Base-by-base conservation (phyloP, 345 rosid genomes). In the Eutrema japonicum region DNA sequence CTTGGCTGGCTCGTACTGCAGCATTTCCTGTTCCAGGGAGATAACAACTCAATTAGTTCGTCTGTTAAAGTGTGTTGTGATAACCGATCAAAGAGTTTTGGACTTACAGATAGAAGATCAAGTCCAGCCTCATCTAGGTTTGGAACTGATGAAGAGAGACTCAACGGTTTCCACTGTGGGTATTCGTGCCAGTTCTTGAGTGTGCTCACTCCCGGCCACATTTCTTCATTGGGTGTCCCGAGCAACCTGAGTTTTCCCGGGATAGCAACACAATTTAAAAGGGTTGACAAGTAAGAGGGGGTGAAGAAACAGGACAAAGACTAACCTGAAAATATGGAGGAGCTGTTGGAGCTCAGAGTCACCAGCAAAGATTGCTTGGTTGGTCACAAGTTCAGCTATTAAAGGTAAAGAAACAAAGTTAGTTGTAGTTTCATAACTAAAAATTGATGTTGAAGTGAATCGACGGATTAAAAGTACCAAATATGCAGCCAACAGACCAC, bases 151-250 rank as follows among this genome's bases (percentile, higher is more conserved):
- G 90, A 53, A 32, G 90, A 82, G 68, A 95, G 78, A 53, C 69
- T 80, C 59, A 87, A 87, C 11, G 94, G 85, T 42, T 76, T 92
- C 99, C 99, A 95, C 41, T 90, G 93, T 3, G 99, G 97, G 78
- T 95, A 95, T 78, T 88, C 99, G 33, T 95, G 99, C 99, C 99
- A 95, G 85, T 95, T 90, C 84, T 85, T 73, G 70, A 95, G 83
- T 41, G 77, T 77, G 82, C 93, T 85, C 14, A 95, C 96, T 60
- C 96, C 99, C 2, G 99, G 98, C 99, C 99, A 95, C 72, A 90
- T 66, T 64, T 81, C 32, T 71, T 95, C 98, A 79, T 92, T 87
- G 16, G 99, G 99, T 56, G 99, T 92, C 37, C 99, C 98, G 11
- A 95, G 67, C 74, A 92, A 78, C 90, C 98, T 90, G 85, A 64